Evolutionary conservation across 2,329 filamentous ascomycete species (phyloP).

Genomic region (Diaporthe ampelina): DNA sequence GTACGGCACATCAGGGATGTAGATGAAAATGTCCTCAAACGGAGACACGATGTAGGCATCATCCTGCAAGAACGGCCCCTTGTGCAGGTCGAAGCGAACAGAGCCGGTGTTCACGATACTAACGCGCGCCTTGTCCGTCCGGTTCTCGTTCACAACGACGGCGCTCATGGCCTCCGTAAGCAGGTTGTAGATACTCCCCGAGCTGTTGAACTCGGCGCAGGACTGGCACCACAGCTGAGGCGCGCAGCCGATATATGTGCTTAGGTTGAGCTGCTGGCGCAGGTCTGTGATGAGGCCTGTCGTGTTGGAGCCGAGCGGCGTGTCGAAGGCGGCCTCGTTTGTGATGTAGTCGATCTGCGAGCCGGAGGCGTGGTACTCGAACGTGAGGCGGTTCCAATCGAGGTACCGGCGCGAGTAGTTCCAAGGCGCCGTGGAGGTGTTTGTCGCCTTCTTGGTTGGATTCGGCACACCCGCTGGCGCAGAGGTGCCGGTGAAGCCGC

Average conservation of each 20-base stretch:
- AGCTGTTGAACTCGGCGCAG: slow-evolving; percentile 66
- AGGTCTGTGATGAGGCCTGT: slow-evolving; percentile 53
- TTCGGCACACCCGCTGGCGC: slow-evolving; percentile 55
- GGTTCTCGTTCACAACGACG: slow-evolving; percentile 65
- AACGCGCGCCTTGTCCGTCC: slow-evolving; percentile 65
- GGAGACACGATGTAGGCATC: slow-evolving; percentile 69
- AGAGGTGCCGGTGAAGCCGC: slow-evolving; percentile 54
- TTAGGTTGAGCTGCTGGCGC: slow-evolving; percentile 68
- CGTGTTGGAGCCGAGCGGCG: slow-evolving; percentile 42
- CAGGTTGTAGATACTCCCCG: slow-evolving; percentile 68
- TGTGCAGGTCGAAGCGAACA: slow-evolving; percentile 72
- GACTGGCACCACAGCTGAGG: slow-evolving; percentile 71
- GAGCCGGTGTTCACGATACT: slow-evolving; percentile 73
- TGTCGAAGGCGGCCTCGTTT: slow-evolving; percentile 42
- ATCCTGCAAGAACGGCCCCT: slow-evolving; percentile 72
- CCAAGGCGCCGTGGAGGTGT: slow-evolving; percentile 55
- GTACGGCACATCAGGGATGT: slow-evolving; percentile 66
- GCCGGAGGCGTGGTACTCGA: slow-evolving; percentile 72
- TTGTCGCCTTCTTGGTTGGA: slow-evolving; percentile 56
- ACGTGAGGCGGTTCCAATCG: slow-evolving; percentile 77
- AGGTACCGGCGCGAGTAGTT: slow-evolving; percentile 73
- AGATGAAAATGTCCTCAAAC: slow-evolving; percentile 67
- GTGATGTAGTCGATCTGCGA: slow-evolving; percentile 38
- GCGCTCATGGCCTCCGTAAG: slow-evolving; percentile 64
- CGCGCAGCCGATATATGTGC: slow-evolving; percentile 66